These are phyloP conservation scores for Yamadazyma taylorii DNA, from an alignment of 1,139 yeast genomes.

Conservation along the genomic window DNA sequence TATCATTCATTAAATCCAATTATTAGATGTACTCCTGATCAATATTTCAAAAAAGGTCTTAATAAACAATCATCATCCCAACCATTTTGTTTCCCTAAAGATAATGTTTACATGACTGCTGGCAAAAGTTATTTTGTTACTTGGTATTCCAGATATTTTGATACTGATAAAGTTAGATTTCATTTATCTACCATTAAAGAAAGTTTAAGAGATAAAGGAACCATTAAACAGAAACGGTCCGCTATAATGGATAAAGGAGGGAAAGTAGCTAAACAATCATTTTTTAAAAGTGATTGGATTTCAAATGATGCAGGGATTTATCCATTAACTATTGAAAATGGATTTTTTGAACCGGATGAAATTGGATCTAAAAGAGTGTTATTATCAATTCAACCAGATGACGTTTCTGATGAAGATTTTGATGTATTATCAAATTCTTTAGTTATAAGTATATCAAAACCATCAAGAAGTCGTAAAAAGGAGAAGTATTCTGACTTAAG, in stretches of 20 bases:
- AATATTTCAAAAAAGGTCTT: slow-evolving; percentile 63
- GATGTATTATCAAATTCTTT: slow-evolving; percentile 52
- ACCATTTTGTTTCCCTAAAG: slow-evolving; percentile 83
- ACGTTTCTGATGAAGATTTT: slow-evolving; percentile 64
- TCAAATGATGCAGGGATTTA: slow-evolving; percentile 62
- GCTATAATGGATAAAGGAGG: slow-evolving; percentile 42
- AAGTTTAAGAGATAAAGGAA: slow-evolving; percentile 53
- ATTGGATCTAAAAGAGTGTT: slow-evolving; percentile 51
- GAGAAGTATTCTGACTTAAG: slow-evolving; percentile 51
- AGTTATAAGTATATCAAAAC: slow-evolving; percentile 54
- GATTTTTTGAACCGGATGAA: slow-evolving; percentile 50
- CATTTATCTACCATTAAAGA: slow-evolving; percentile 70
- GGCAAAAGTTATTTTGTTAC: slow-evolving; percentile 72
- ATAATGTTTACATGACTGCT: slow-evolving; percentile 51
- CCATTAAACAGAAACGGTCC: slow-evolving; percentile 37
- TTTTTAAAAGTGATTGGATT: slow-evolving; percentile 72
- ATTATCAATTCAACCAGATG: slow-evolving; percentile 72
- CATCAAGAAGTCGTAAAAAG: slow-evolving; percentile 61
- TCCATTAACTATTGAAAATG: slow-evolving; percentile 58
- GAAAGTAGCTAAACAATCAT: slow-evolving; percentile 44
- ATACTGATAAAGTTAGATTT: slow-evolving; percentile 58
- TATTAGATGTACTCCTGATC: slow-evolving; percentile 81
- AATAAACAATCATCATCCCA: slow-evolving; percentile 57
- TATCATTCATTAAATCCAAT: slow-evolving; percentile 73
- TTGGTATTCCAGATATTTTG: slow-evolving; percentile 72